Evolutionary conservation across 805 yeast genomes (phyloP).

Genomic region (Ogataea nonfermentans): DNA sequence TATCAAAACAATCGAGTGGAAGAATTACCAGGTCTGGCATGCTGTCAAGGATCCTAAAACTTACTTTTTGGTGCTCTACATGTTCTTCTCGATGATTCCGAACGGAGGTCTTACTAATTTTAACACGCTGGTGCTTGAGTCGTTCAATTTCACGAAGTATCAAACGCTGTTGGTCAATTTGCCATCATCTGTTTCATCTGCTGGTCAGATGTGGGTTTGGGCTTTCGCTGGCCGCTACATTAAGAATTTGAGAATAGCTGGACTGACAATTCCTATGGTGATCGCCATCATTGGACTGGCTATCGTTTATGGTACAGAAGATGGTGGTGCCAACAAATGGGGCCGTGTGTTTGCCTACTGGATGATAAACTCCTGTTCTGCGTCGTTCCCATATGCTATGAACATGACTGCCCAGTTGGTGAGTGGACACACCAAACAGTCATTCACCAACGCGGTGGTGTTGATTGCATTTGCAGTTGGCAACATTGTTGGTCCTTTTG

Average conservation of each 20-base stretch:
- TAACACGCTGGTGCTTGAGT: conserved; percentile 26
- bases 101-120: conserved; percentile 32
- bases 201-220: conserved; percentile 25
- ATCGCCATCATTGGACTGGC: conserved; percentile 27
- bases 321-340: conserved; percentile 24
- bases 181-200: conserved; percentile 24
- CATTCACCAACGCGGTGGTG: conserved; percentile 41
- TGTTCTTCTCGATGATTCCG: conserved; percentile 30
- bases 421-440: conserved; percentile 54
- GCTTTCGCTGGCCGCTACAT: conserved; percentile 13
- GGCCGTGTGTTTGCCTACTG: conserved; percentile 32
- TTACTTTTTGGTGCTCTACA: conserved; percentile 20
- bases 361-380: conserved; percentile 32
- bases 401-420: conserved; percentile 34
- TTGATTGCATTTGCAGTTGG: conserved; percentile 34
- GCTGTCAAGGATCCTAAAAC: conserved; percentile 25
- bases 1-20: conserved; percentile 26
- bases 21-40: conserved; percentile 23
- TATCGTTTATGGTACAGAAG: conserved; percentile 28
- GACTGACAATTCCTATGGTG: conserved; percentile 23
- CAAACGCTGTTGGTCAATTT: conserved; percentile 18
- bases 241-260: conserved; percentile 23
- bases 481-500: conserved; percentile 54
- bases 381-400: conserved; percentile 27
- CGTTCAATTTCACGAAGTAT: conserved; percentile 17